phyloP scores from a whole-genome alignment of 2,329 filamentous ascomycete species.

The Neonectria sp. region DNA sequence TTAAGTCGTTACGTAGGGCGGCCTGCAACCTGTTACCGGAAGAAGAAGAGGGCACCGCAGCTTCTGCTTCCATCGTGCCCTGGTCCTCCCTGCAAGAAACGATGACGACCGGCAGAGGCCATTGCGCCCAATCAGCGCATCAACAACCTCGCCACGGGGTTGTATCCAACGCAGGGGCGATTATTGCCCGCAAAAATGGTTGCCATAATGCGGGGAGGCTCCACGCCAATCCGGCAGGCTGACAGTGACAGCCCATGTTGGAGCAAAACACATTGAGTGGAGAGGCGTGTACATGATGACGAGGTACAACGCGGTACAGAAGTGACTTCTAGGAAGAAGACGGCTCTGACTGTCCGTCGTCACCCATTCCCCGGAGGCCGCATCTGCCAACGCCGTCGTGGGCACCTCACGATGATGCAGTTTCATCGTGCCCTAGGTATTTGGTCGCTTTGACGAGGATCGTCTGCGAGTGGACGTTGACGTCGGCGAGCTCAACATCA shows the following conservation, averaged over 20 bases:
- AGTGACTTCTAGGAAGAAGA: background rate
- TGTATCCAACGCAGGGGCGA: conserved; percentile 23
- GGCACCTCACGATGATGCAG: conserved; percentile 1
- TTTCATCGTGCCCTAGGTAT: conserved; percentile 37
- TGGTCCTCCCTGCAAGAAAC: background rate
- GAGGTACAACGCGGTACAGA: background rate
- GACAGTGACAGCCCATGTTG: background rate
- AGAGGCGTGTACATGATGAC: background rate
- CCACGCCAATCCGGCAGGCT: conserved; percentile 8
- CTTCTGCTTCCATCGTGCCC: background rate
- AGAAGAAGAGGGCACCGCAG: background rate
- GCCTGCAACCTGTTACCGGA: background rate
- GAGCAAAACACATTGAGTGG: background rate
- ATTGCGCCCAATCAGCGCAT: conserved; percentile 12
- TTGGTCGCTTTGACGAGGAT: conserved; percentile 64
- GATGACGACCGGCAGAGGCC: conserved; percentile 6
- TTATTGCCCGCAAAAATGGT: background rate
- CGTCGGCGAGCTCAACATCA: conserved; percentile 67
- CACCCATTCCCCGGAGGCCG: background rate
- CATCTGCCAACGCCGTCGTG: background rate
- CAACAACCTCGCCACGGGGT: background rate
- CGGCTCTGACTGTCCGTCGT: background rate
- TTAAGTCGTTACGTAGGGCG: conserved; percentile 18
- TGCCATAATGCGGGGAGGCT: conserved; percentile 24
- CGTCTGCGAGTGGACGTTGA: conserved; percentile 65